Base-by-base conservation (phyloP, 1,284 basidiomycete genomes). In the Ceratobasidium sp. region DNA sequence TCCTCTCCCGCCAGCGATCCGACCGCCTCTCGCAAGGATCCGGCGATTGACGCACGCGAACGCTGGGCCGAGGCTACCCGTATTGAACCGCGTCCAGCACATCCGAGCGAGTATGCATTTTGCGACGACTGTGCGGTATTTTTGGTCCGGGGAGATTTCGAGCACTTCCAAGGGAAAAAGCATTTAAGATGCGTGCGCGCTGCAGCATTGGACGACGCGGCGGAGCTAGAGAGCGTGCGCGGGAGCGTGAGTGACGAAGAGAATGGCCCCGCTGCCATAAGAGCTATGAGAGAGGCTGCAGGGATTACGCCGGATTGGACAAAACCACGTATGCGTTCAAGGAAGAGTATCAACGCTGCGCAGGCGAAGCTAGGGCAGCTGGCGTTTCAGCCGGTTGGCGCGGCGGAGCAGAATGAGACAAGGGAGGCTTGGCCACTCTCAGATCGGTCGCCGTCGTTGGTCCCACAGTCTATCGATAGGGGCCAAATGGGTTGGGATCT, bases 191-290 rank as follows among this genome's bases (percentile, higher is more conserved):
- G 67, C 56, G 41, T 72, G 31, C 54, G 56, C 29, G 56, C 48
- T 2, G 44, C 56, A 2, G 67, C 67, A 8, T 27, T 72, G 11
- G 47, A 60, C 19, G 67, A 72, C 36, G 67, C 67, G 27, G 67
- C 41, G 19, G 67, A 72, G 67, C 22, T 72, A 44, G 67, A 72
- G 67, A 72, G 67, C n/a, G 67, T 72, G 36, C 67, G 67, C 29
- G 67, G 67, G 29, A 72, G 67, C 22, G 67, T 72, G 27, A 72
- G 67, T n/a, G 67, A 72, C 24, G 67, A 72, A 29, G 67, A 72
- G 33, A 56, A 72, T 27, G 67, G 45, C 9, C 56, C 67, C 31
- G 31, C 67, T n/a, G 53, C 53, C 31, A 41, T 41, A 41, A 63
- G 60, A 27, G 60, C 60, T 7, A 24, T 63, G n/a, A 31, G 53